Evolutionary conservation across 208 protist species (phyloP).

Genomic region (Trichomonas vaginalis): DNA sequence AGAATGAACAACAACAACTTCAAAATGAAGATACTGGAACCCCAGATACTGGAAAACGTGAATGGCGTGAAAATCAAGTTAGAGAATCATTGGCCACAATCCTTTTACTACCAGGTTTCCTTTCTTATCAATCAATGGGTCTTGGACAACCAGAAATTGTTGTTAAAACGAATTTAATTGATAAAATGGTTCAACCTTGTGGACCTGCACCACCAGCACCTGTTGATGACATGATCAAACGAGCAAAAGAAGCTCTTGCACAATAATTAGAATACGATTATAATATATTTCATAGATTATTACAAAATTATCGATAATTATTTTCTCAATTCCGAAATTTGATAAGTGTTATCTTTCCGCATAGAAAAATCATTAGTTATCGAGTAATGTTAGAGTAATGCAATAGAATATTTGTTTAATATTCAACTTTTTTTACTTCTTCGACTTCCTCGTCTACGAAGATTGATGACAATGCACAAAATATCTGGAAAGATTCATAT

Average conservation of each 20-base stretch:
- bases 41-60: not conserved
- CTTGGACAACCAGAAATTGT: not conserved
- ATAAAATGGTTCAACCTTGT: conserved; percentile 8
- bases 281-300: too few relatives aligned
- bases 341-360: too few relatives aligned
- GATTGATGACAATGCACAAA: too few relatives aligned
- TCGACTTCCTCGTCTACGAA: too few relatives aligned
- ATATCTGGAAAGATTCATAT: too few relatives aligned
- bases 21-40: not conserved
- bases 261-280: too few relatives aligned
- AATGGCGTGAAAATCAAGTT: not conserved
- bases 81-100: not conserved
- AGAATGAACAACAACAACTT: not conserved
- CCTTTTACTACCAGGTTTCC: not conserved
- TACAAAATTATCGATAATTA: too few relatives aligned
- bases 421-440: too few relatives aligned
- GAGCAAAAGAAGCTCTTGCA: not conserved
- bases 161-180: not conserved
- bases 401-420: too few relatives aligned
- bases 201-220: not conserved
- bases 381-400: too few relatives aligned
- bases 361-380: too few relatives aligned
- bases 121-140: not conserved
- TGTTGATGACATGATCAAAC: not conserved
- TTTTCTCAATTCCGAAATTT: too few relatives aligned